These are phyloP conservation scores for Echites panduratus DNA, from an alignment of 257 asterid species.

Conservation along the genomic window DNA sequence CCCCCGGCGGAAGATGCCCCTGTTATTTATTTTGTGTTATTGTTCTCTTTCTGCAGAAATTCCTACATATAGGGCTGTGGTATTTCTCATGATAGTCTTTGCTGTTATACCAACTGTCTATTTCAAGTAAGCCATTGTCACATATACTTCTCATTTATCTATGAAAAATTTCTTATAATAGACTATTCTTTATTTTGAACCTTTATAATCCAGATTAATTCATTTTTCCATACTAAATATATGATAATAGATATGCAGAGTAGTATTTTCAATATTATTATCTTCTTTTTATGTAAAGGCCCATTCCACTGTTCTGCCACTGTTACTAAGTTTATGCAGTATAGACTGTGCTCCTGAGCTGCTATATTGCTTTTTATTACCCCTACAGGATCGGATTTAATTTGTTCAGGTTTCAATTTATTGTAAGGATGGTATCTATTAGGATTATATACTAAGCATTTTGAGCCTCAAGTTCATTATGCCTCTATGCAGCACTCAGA, in stretches of 20 bases:
- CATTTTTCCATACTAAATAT: too few species aligned
- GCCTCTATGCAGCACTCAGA: slow-evolving; percentile 50
- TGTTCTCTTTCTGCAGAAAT: slow-evolving; percentile 44
- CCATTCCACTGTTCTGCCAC: neutral
- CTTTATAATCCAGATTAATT: neutral
- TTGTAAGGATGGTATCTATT: too few species aligned
- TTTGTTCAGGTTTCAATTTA: too few species aligned
- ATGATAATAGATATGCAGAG: too few species aligned
- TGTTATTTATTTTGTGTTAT: slow-evolving; percentile 8
- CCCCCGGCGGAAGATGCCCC: too few species aligned
- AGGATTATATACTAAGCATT: too few species aligned
- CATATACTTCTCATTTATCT: neutral
- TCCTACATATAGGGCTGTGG: slow-evolving; percentile 49
- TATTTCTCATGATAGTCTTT: slow-evolving; percentile 62
- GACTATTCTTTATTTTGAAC: neutral
- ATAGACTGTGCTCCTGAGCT: neutral
- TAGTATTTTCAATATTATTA: too few species aligned
- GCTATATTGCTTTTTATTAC: neutral
- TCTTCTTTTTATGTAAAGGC: neutral
- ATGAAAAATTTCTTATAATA: neutral
- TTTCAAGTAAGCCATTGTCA: slow-evolving; percentile 58
- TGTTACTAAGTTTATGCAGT: neutral
- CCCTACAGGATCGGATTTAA: too few species aligned
- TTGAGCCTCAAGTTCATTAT: slow-evolving; percentile 1
- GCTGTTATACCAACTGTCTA: slow-evolving; percentile 82